Conservation (phyloP, 768 basidiomycete species). For the Mycena olivaceomarginata region DNA sequence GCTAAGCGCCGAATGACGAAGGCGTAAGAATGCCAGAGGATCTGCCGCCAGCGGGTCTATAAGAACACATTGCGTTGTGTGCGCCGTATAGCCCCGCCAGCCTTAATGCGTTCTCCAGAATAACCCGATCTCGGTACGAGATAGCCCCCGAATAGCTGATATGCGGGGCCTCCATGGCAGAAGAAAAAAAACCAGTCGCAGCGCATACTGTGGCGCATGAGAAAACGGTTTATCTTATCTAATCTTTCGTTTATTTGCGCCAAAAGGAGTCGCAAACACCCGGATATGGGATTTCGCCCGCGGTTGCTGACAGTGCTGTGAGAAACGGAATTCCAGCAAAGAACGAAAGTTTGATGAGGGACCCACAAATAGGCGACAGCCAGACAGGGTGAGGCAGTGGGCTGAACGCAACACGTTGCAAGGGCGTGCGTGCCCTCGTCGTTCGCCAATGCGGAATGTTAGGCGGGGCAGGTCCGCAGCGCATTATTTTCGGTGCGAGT, state of each 20-base stretch:
- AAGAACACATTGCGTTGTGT: conserved; percentile 14
- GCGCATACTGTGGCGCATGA: conserved; percentile 32
- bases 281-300: conserved; percentile 16
- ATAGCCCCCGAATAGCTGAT: conserved; percentile 23
- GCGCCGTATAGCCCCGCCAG: conserved; percentile 4
- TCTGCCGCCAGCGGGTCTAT: conserved; percentile 28
- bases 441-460: too few relatives aligned
- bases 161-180: not conserved
- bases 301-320: conserved; percentile 17
- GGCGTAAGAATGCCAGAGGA: conserved; percentile 18
- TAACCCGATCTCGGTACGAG: conserved; percentile 53
- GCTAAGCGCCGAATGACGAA: conserved; percentile 26
- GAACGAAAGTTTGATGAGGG: conserved; percentile 3
- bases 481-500: too few relatives aligned
- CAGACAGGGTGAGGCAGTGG: conserved; percentile 17
- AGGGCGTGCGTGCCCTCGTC: not conserved
- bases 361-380: conserved; percentile 25
- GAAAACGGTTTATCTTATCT: conserved; percentile 10
- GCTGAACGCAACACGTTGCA: conserved; percentile 29
- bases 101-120: conserved; percentile 8
- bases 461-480: too few relatives aligned
- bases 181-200: not conserved
- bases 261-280: not conserved
- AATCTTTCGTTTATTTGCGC: conserved; percentile 20
- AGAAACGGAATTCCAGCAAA: conserved; percentile 1